These are phyloP conservation scores for Chloropicon primus DNA, from an alignment of 139 green algal species.

Conservation along the genomic window DNA sequence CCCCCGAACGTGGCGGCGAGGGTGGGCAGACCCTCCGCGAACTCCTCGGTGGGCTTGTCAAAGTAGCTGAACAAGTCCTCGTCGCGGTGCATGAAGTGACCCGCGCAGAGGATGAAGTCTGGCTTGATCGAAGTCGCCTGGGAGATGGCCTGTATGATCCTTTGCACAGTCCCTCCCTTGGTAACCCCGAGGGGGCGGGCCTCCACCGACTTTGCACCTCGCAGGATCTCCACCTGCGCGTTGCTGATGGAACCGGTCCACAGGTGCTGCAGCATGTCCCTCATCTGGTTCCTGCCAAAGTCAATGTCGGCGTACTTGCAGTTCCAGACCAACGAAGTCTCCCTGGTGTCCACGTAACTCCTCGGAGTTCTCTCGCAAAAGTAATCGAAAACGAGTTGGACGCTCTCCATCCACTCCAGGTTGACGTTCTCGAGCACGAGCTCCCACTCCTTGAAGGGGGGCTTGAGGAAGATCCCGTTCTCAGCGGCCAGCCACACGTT, in stretches of 20 bases:
- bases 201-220: conserved; percentile 66
- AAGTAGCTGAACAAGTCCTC: conserved; percentile 92
- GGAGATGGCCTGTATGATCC: conserved; percentile 45
- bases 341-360: conserved; percentile 76
- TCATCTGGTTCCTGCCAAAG: conserved; percentile 65
- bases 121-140: conserved; percentile 4
- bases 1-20: not conserved
- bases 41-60: conserved; percentile 34
- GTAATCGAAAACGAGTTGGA: conserved; percentile 91
- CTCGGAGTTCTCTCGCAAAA: conserved; percentile 95
- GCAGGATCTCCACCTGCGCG: conserved; percentile 89
- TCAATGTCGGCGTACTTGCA: conserved; percentile 89
- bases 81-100: conserved; percentile 85
- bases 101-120: conserved; percentile 39
- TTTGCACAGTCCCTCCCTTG: conserved; percentile 84
- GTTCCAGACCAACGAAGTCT: conserved; percentile 95
- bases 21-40: not conserved
- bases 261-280: conserved; percentile 82
- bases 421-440: conserved; percentile 48
- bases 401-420: conserved; percentile 87
- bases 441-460: conserved; percentile 50
- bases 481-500: conserved; percentile 88
- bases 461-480: conserved; percentile 84
- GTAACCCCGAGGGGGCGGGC: conserved; percentile 80
- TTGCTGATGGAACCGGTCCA: conserved; percentile 96